Evolutionary conservation across 257 asterid genomes (phyloP), one percentile per base, ranked within the genome.

Genomic region (Anisodus tanguticus): DNA sequence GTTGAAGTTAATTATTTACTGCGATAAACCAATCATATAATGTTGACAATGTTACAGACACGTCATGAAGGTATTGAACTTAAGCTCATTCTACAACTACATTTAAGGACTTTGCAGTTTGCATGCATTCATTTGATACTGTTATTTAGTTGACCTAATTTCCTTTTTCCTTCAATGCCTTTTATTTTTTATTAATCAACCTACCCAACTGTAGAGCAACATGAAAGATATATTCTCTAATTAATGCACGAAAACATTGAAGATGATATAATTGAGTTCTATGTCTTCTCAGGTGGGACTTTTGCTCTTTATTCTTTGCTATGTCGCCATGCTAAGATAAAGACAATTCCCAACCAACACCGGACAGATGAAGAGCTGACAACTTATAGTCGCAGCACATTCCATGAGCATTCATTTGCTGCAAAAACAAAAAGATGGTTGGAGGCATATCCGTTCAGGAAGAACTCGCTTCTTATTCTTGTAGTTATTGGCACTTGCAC

Each of bases 361-460:
- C 93, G 95, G 69, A 96, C 98, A 6, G 99, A 96, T 84, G 99
- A 96, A 93, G 98, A 94, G 91, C 95, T 96, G 89, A 96, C 99
- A 19, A 94, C 99, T 79, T 96, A 96, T 84, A 96, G 98, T 86
- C 98, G 98, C 41, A 94, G 85, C 88, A 89, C 95, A 84, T 94
- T 93, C 87, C 94, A 90, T 15, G 99, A 94, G 91, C 91, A 92
- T 39, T 94, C 99, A 2, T 96, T 94, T 87, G 98, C 99, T 70
- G 98, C 95, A 64, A 94, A 93, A 90, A 96, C 98, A 45, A 92
- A 93, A 91, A 84, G 85, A 87, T 94, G 99, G 98, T 91, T 96
- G 90, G 99, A 96, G 92, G 93, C 93, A 53, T 77, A 83, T 41
- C 81, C 89, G 11, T 89, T 90, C 84, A 91, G 97, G 86, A 92